Evolutionary conservation across 306 rosid species (phyloP).

Genomic region (Cicer arietinum): DNA sequence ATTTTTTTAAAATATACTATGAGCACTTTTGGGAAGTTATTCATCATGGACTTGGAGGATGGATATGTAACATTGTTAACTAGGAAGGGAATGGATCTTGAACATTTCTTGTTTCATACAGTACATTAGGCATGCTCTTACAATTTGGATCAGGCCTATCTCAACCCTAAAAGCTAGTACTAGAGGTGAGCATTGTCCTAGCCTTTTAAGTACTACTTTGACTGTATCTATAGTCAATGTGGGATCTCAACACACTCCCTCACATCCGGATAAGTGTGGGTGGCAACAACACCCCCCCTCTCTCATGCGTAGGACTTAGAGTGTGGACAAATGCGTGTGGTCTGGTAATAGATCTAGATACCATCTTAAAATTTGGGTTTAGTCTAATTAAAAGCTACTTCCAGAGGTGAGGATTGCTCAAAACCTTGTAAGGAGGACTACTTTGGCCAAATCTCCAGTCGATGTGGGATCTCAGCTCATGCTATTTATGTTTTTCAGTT

Average conservation of each 20-base stretch:
- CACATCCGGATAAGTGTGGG: not conserved
- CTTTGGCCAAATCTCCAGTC: not conserved
- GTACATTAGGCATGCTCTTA: constrained; percentile 16
- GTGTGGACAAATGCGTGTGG: not conserved
- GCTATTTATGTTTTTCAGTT: constrained; percentile 27
- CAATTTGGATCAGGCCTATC: not conserved
- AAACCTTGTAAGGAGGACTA: not conserved
- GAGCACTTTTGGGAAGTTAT: not conserved
- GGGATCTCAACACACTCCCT: not conserved
- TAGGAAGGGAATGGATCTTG: constrained; percentile 31
- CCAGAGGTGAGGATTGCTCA: not conserved
- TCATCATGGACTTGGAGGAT: constrained; percentile 27
- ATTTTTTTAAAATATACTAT: not conserved
- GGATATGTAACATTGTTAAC: constrained; percentile 11
- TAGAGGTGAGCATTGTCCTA: not conserved
- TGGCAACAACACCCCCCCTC: not conserved
- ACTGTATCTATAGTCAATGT: not conserved
- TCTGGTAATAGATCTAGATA: not conserved
- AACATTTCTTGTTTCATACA: constrained; percentile 31
- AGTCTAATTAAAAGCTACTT: not conserved
- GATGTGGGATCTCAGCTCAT: not conserved
- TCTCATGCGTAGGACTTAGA: not conserved
- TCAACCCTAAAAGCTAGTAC: not conserved
- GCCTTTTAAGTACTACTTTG: constrained; percentile 2
- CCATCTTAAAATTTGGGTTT: not conserved